Evolutionary conservation across 2,329 filamentous ascomycete species (phyloP), one percentile per base, ranked within the genome.

Genomic region (Drechslerella dactyloides): DNA sequence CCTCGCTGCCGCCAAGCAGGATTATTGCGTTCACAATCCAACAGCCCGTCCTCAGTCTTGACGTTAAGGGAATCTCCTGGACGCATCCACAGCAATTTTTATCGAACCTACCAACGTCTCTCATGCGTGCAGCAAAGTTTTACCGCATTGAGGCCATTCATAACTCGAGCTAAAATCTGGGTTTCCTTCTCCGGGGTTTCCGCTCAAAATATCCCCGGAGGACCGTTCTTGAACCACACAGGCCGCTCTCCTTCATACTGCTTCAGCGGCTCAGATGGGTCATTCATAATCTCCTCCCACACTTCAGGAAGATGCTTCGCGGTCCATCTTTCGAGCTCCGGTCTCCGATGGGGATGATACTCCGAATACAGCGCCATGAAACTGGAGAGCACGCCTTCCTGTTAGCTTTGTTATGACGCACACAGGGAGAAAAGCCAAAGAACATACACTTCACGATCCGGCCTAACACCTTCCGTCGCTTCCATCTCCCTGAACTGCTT

Each of bases 321-420:
- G 1, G 89, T 89, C 91, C 91, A 96, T 15, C 84, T 81, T 78
- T 92, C 87, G 64, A 96, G 88, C 40, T 86, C 82, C 3, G 84
- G 82, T 78, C 94, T 91, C 76, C 86, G 84, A 58, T 84, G 83
- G 69, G 37, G 63, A 13, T 74, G 27, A 51, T 64, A 63, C 69
- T 74, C 52, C 54, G 44, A 27, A 66, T 74, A 72, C 27, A 72
- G 54, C 8, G 55, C 60, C 60, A 72, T 72, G 44, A 72, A 65
- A 15, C 33, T 74, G 63, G 33, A 74, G 30, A 11, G 13, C 7
- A 11, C 7, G 19, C 3, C 13, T 56, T 37, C 51, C 52, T 37
- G 21, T 44, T 21, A 51, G 15, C 17, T 44, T n/a, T 37, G n/a
- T 24, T n/a, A 53, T 4, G 11, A 55, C 50, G 4, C 33, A 33